phyloP scores from a whole-genome alignment of 257 asterid genomes.

The Nicotiana sylvestris region DNA sequence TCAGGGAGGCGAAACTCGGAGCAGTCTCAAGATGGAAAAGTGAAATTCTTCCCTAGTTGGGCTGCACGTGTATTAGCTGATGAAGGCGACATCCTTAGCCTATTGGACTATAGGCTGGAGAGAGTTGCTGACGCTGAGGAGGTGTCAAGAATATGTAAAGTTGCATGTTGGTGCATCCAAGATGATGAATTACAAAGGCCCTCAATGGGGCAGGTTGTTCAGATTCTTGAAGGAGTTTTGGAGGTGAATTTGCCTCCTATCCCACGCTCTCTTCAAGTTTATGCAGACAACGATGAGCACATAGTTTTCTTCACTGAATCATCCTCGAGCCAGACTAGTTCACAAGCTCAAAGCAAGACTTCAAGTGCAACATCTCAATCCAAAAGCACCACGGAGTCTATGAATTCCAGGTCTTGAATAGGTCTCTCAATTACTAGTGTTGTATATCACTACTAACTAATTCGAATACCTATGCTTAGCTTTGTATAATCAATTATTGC shows the following conservation, averaged over 20 bases:
- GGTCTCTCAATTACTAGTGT: neutral
- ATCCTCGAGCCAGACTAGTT: constrained; percentile 41
- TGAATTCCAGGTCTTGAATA: constrained; percentile 5
- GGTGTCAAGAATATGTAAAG: constrained; percentile 31
- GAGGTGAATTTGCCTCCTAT: constrained; percentile 43
- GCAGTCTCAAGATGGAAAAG: constrained; percentile 23
- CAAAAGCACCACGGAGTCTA: constrained; percentile 20
- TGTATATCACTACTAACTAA: neutral
- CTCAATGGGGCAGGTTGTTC: constrained; percentile 41
- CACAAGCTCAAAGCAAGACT: constrained; percentile 33
- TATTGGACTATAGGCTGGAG: constrained; percentile 31
- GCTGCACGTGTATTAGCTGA: constrained; percentile 26
- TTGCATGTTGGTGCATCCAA: constrained; percentile 53
- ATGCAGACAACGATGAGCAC: constrained; percentile 37
- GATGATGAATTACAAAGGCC: constrained; percentile 45
- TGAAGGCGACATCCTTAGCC: constrained; percentile 33
- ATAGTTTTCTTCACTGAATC: constrained; percentile 73
- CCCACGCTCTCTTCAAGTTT: constrained; percentile 43
- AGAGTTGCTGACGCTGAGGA: constrained; percentile 31
- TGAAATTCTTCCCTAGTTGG: constrained; percentile 35
- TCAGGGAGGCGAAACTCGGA: constrained; percentile 45
- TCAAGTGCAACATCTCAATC: constrained; percentile 38
- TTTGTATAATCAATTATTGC: neutral
- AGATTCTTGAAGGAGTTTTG: constrained; percentile 47
- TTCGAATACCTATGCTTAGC: neutral